Conservation (phyloP, 1,139 yeast species). For the Pichia sp. region DNA sequence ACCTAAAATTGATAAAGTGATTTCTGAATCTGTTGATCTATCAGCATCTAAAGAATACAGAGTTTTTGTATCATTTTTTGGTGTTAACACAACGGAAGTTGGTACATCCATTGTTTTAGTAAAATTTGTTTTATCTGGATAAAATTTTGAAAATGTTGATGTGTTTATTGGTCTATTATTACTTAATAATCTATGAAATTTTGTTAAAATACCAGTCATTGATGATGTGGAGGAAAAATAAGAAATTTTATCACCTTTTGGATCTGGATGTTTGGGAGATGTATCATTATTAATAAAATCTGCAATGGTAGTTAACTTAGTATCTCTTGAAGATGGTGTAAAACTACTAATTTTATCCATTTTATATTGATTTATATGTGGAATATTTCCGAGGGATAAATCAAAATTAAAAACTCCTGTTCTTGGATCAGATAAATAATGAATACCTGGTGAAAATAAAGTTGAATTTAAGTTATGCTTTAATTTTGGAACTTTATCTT, state of each 20-base stretch:
- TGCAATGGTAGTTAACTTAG: slow-evolving; percentile 48
- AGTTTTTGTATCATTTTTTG: slow-evolving; percentile 31
- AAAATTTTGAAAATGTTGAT: slow-evolving; percentile 39
- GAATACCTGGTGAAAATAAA: slow-evolving; percentile 78
- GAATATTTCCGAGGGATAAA: slow-evolving; percentile 53
- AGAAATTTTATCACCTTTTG: slow-evolving; percentile 22
- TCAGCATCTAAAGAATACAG: slow-evolving; percentile 68
- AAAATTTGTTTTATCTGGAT: slow-evolving; percentile 29
- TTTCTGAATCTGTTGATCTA: slow-evolving; percentile 60
- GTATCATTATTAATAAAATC: slow-evolving; percentile 21
- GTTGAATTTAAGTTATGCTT: slow-evolving; percentile 64
- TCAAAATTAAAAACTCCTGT: slow-evolving; percentile 68
- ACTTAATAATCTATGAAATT: slow-evolving; percentile 64
- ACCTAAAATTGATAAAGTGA: slow-evolving; percentile 72
- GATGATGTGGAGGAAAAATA: slow-evolving; percentile 85
- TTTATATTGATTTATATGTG: slow-evolving; percentile 64
- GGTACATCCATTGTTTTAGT: slow-evolving; percentile 36
- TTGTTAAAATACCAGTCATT: slow-evolving; percentile 69
- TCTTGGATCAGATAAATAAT: slow-evolving; percentile 70
- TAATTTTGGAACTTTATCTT: slow-evolving; percentile 36
- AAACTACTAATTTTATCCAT: slow-evolving; percentile 50
- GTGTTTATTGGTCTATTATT: slow-evolving; percentile 50
- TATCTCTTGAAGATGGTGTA: slow-evolving; percentile 65
- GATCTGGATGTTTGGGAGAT: slow-evolving; percentile 14
- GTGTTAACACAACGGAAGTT: slow-evolving; percentile 37